These are phyloP conservation scores for Mallotus nudiflorus DNA, from an alignment of 345 rosid genomes.

Conservation along the genomic window DNA sequence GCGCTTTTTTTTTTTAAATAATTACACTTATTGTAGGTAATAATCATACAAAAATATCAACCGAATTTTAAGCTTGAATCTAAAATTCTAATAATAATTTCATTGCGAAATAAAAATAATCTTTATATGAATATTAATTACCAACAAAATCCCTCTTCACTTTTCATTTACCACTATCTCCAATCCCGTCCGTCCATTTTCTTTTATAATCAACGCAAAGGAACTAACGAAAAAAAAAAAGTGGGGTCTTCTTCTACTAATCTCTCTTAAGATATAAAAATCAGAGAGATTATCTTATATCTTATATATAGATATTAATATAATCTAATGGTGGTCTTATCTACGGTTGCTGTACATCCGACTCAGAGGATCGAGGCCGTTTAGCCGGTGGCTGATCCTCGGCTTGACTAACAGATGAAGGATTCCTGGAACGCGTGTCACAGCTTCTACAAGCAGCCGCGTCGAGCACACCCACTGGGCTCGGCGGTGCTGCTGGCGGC, in stretches of 20 bases:
- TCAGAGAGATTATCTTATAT: not conserved
- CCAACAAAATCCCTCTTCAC: constrained; percentile 19
- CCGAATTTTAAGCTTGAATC: too few species aligned
- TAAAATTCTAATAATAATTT: too few species aligned
- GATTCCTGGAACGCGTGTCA: constrained; percentile 44
- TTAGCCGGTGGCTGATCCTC: constrained; percentile 33
- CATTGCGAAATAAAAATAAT: too few species aligned
- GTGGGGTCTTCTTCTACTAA: constrained; percentile 3
- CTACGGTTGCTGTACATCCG: constrained; percentile 53
- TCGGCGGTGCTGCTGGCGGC: constrained; percentile 39
- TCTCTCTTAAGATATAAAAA: constrained; percentile 10
- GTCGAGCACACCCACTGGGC: constrained; percentile 66
- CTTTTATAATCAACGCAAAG: constrained; percentile 20
- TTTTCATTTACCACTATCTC: not conserved
- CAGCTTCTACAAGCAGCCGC: constrained; percentile 63
- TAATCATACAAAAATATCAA: too few species aligned
- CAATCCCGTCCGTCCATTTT: constrained; percentile 31
- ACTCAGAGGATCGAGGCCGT: constrained; percentile 37
- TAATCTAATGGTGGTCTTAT: constrained; percentile 20
- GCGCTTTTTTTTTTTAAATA: too few species aligned
- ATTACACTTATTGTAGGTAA: too few species aligned
- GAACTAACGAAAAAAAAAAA: not conserved
- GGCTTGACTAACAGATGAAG: constrained; percentile 32
- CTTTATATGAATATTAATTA: not conserved
- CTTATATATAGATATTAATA: too few species aligned